These are phyloP conservation scores for Taphrina sp. DNA, from an alignment of 1,139 yeast species.

Conservation along the genomic window DNA sequence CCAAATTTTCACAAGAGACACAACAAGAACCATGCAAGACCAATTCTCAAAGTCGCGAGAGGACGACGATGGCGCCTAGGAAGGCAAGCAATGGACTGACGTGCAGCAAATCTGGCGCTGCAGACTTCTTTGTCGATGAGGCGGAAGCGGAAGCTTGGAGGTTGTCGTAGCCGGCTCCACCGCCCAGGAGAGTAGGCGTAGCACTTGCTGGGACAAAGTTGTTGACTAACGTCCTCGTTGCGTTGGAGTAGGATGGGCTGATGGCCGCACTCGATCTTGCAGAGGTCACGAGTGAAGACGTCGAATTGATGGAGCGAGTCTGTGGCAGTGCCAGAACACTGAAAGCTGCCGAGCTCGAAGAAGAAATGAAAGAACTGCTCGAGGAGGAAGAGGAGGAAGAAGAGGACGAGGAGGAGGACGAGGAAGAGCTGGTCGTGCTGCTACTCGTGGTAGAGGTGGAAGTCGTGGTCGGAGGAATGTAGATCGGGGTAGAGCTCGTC, in stretches of 20 bases:
- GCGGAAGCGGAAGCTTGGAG: conserved; percentile 7
- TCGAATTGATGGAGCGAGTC: not conserved
- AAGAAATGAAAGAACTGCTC: not conserved
- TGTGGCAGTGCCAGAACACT: not conserved
- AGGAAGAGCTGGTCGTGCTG: conserved; percentile 36
- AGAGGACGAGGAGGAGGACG: conserved; percentile 36
- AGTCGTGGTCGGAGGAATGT: conserved; percentile 38
- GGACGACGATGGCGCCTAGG: conserved; percentile 14
- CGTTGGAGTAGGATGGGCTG: conserved; percentile 6
- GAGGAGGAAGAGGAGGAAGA: conserved; percentile 36
- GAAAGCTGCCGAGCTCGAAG: not conserved
- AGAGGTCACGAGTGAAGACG: not conserved
- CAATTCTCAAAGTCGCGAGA: not conserved
- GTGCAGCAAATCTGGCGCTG: conserved; percentile 6
- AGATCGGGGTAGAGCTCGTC: conserved; percentile 37
- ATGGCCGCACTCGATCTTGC: not conserved
- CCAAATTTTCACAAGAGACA: too few relatives aligned
- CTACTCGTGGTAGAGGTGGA: conserved; percentile 30
- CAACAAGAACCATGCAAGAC: too few relatives aligned
- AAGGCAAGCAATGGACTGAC: conserved; percentile 11
- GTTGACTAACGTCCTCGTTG: conserved; percentile 7
- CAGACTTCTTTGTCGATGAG: conserved; percentile 14
- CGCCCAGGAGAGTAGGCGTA: conserved; percentile 17
- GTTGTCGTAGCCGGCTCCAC: conserved; percentile 28
- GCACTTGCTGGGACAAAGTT: too few relatives aligned